phyloP scores from a whole-genome alignment of 176 grass and related monocot genomes.

The Neostapfia colusana region DNA sequence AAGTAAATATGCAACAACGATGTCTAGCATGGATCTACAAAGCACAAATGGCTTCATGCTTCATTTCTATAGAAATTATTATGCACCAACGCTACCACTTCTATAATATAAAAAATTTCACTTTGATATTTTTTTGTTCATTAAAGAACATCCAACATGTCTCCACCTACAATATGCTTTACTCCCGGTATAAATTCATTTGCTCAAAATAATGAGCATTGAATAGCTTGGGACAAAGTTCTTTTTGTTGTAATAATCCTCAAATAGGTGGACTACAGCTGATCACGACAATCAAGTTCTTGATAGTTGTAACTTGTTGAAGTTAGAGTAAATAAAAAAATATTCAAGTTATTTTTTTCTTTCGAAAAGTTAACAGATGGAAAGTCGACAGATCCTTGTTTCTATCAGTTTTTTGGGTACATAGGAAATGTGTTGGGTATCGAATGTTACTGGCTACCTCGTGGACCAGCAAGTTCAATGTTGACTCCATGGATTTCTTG shows the following conservation, averaged over 20 bases:
- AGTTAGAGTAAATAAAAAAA: too few species aligned
- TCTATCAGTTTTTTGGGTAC: background rate
- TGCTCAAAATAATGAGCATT: slow-evolving; percentile 4
- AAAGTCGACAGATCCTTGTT: background rate
- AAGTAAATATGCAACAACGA: background rate
- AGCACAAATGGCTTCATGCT: background rate
- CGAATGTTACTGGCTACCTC: background rate
- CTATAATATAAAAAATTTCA: background rate
- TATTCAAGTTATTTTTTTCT: too few species aligned
- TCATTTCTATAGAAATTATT: background rate
- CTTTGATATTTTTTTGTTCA: background rate
- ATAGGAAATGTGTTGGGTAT: background rate
- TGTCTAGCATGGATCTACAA: background rate
- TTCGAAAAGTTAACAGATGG: slow-evolving; percentile 11
- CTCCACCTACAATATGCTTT: background rate
- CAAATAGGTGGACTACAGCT: background rate
- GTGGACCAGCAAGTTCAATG: slow-evolving; percentile 27
- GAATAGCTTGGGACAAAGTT: too few species aligned
- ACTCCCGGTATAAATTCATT: background rate
- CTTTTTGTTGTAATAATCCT: too few species aligned
- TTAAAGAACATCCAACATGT: background rate
- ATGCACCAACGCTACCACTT: background rate
- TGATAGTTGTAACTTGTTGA: slow-evolving; percentile 9
- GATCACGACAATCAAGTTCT: background rate
- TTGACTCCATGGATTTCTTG: background rate